These are phyloP conservation scores for Viola pubescens DNA, from an alignment of 441 rosid species.

Conservation along the genomic window DNA sequence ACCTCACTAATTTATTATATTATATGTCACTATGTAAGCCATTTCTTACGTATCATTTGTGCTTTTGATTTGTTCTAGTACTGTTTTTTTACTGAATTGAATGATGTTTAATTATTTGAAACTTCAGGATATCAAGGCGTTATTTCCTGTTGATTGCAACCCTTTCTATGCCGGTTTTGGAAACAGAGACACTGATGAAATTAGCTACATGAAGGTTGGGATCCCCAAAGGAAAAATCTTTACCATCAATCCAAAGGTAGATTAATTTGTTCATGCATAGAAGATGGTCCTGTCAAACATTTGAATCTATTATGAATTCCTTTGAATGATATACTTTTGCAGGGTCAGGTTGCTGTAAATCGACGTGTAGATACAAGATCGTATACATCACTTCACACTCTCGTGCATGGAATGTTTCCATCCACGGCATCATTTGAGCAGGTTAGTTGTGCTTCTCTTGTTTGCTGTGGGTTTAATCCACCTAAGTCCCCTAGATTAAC, in stretches of 20 bases:
- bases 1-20: background rate
- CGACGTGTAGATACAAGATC: constrained; percentile 76
- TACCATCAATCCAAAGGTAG: constrained; percentile 94
- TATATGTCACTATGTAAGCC: background rate
- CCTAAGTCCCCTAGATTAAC: background rate
- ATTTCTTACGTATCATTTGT: background rate
- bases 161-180: constrained; percentile 99
- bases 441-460: constrained; percentile 32
- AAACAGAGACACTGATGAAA: constrained; percentile 93
- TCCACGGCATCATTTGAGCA: constrained; percentile 48
- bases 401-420: constrained; percentile 89
- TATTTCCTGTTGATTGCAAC: constrained; percentile 79
- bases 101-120: constrained; percentile 7
- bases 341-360: constrained; percentile 92
- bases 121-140: constrained; percentile 67
- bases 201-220: constrained; percentile 96
- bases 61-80: background rate
- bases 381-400: constrained; percentile 68
- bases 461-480: background rate
- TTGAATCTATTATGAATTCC: background rate
- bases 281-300: background rate
- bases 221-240: constrained; percentile 92
- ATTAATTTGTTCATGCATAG: constrained; percentile 8
- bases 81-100: constrained; percentile 2
- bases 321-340: constrained; percentile 25